Evolutionary conservation across 352 stramenopile genomes (phyloP).

Genomic region (Saprolegnia diclina): DNA sequence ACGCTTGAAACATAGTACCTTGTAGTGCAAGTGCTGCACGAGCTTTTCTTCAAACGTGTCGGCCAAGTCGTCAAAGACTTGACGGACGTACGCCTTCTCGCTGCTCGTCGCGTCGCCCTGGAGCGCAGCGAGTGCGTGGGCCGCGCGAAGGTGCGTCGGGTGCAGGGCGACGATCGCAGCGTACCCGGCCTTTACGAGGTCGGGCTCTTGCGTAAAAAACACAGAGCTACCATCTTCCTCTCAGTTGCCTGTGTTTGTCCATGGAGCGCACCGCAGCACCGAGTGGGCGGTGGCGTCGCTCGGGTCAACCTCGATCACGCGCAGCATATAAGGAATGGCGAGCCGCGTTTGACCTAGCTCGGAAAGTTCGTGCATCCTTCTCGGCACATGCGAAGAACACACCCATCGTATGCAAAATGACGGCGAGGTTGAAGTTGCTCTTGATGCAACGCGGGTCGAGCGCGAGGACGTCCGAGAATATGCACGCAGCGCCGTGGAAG

Average conservation of each 20-base stretch:
- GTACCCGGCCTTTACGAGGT: conserved; percentile 49
- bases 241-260: neutral
- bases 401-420: conserved; percentile 68
- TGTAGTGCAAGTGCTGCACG: conserved; percentile 70
- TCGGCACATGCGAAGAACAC: too few species aligned
- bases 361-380: neutral
- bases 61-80: conserved; percentile 75
- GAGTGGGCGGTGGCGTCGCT: conserved; percentile 72
- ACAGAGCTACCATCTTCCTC: conserved; percentile 39
- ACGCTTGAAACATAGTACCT: conserved; percentile 30
- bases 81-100: conserved; percentile 54
- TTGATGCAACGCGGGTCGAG: conserved; percentile 48
- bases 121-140: conserved; percentile 61
- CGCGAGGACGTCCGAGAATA: conserved; percentile 47
- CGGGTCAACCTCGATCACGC: conserved; percentile 58
- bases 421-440: conserved; percentile 69
- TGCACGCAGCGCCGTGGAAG: conserved; percentile 39
- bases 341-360: conserved; percentile 56
- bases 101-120: conserved; percentile 44
- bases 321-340: conserved; percentile 55
- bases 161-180: conserved; percentile 35
- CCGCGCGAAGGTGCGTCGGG: conserved; percentile 45
- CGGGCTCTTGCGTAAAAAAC: conserved; percentile 52
- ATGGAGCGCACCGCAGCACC: conserved; percentile 43
- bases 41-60: conserved; percentile 80